These are phyloP conservation scores for Nakaseomyces glabratus DNA, from an alignment of 1,139 yeast genomes.

Conservation along the genomic window DNA sequence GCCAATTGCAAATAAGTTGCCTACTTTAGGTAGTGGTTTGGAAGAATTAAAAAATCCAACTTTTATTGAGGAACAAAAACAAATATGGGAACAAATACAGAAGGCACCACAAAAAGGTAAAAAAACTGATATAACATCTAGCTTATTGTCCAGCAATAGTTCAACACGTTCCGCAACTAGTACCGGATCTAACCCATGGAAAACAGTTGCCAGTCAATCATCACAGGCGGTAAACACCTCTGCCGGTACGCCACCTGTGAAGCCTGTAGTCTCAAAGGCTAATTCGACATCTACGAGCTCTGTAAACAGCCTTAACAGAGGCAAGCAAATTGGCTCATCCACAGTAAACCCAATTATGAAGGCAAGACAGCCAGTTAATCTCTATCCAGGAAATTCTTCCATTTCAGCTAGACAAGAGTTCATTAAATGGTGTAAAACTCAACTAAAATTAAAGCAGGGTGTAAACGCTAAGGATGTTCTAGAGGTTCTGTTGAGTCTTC, in stretches of 20 bases:
- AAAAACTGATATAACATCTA: constrained; percentile 4
- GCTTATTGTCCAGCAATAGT: background rate
- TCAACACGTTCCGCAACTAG: background rate
- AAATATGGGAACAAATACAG: constrained; percentile 8
- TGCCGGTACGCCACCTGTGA: constrained; percentile 8
- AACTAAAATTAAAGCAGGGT: constrained; percentile 65
- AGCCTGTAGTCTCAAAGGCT: constrained; percentile 21
- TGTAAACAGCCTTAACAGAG: constrained; percentile 7
- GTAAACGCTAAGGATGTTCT: constrained; percentile 70
- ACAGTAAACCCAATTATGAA: constrained; percentile 21
- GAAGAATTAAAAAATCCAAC: constrained; percentile 3
- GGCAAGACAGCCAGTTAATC: constrained; percentile 4
- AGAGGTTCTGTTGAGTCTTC: constrained; percentile 72
- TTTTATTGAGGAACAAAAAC: constrained; percentile 8
- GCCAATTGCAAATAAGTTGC: background rate
- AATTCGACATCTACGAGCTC: constrained; percentile 13
- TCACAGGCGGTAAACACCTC: constrained; percentile 8
- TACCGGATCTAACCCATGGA: constrained; percentile 19
- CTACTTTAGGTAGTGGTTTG: background rate
- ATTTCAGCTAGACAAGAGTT: constrained; percentile 53
- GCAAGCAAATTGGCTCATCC: constrained; percentile 26
- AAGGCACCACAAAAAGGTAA: constrained; percentile 2
- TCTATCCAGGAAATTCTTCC: constrained; percentile 29
- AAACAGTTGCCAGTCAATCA: constrained; percentile 22
- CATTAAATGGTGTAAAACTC: constrained; percentile 72